Evolutionary conservation across 805 yeast species (phyloP).

Genomic region (Tetrapisispora arboricola): DNA sequence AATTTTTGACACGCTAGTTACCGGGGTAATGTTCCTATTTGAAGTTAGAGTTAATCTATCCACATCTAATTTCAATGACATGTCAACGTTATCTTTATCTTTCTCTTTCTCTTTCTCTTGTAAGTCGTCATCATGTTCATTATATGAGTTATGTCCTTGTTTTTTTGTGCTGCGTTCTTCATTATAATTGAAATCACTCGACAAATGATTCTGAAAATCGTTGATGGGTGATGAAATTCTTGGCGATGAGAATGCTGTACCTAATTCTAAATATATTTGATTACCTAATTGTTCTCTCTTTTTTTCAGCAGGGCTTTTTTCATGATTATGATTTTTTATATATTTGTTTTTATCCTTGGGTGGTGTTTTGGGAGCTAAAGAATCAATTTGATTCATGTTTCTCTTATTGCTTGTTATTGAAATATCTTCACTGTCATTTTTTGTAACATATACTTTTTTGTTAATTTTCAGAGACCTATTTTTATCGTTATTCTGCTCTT

Average conservation of each 20-base stretch:
- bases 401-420: neutral
- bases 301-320: neutral
- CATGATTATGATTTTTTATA: neutral
- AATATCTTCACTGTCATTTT: neutral
- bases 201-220: neutral
- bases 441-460: slow-evolving; percentile 9
- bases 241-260: slow-evolving; percentile 29
- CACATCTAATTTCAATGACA: slow-evolving; percentile 9
- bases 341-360: neutral
- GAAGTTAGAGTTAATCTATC: slow-evolving; percentile 12
- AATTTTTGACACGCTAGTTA: slow-evolving; percentile 17
- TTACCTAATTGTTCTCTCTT: slow-evolving; percentile 21
- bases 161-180: neutral
- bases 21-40: slow-evolving; percentile 11
- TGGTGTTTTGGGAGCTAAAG: neutral
- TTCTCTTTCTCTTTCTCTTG: neutral
- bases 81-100: neutral
- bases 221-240: slow-evolving; percentile 7
- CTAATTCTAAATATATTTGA: slow-evolving; percentile 26
- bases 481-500: slow-evolving; percentile 1
- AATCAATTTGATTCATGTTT: neutral
- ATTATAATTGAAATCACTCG: neutral
- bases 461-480: slow-evolving; percentile 4
- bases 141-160: neutral
- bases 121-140: neutral